phyloP scores from a whole-genome alignment of 2,329 filamentous ascomycete species.

The Drechmeria coniospora region DNA sequence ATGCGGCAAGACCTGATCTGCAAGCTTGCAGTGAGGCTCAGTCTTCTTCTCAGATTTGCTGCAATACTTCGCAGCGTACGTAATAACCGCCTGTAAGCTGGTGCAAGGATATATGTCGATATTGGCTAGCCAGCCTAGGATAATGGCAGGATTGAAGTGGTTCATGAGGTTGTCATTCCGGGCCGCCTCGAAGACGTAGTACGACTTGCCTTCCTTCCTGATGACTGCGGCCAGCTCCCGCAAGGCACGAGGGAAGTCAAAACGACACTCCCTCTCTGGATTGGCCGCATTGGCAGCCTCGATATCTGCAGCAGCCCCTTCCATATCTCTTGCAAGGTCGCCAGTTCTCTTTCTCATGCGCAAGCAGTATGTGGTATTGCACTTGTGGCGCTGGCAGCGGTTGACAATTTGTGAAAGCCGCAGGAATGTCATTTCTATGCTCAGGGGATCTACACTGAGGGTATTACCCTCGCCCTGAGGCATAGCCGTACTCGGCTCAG shows the following conservation, averaged over 20 bases:
- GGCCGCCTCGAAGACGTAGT: constrained; percentile 2
- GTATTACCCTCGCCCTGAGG: constrained; percentile 1
- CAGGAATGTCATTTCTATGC: constrained; percentile 3
- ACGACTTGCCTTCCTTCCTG: constrained; percentile 1
- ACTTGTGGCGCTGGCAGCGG: constrained; percentile 3
- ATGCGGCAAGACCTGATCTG: constrained; percentile 2
- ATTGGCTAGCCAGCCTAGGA: constrained; percentile 2
- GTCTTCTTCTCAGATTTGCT: constrained; percentile 2
- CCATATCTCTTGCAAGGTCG: too few species aligned
- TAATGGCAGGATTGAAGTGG: constrained; percentile 2
- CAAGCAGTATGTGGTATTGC: constrained; percentile 3
- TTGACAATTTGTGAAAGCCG: constrained; percentile 3
- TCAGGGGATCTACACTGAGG: constrained; percentile 1
- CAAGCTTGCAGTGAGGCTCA: constrained; percentile 1
- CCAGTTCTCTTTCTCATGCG: too few species aligned
- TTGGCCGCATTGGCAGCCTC: neutral
- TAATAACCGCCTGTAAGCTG: constrained; percentile 3
- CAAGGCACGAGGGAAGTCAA: constrained; percentile 1
- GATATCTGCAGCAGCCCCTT: too few species aligned
- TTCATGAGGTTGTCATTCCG: constrained; percentile 3
- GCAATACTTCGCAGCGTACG: constrained; percentile 2
- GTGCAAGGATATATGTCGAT: constrained; percentile 2
- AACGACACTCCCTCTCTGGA: constrained; percentile 1
- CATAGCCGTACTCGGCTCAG: too few species aligned
- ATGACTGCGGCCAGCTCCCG: constrained; percentile 1